Evolutionary conservation across 768 basidiomycete species (phyloP).

Genomic region (Albatrellus ellisii): DNA sequence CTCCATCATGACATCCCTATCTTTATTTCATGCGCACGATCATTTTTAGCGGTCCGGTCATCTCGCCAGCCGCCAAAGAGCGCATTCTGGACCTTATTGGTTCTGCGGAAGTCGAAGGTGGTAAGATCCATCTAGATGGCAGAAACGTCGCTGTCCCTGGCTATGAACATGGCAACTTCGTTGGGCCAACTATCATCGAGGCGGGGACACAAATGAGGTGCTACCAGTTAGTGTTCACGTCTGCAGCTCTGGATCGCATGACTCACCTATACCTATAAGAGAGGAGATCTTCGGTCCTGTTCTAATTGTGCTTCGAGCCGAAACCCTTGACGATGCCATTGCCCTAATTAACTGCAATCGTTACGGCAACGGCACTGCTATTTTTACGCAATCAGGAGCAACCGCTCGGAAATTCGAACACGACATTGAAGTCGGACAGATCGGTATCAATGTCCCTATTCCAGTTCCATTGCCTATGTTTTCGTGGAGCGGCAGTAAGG

Average conservation of each 20-base stretch:
- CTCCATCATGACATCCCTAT: neutral
- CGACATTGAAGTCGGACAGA: slow-evolving; percentile 79
- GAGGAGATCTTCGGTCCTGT: slow-evolving; percentile 96
- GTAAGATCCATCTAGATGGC: slow-evolving; percentile 79
- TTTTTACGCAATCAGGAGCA: slow-evolving; percentile 94
- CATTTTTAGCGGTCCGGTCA: slow-evolving; percentile 51
- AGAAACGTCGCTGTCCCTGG: slow-evolving; percentile 50
- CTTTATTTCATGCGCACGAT: neutral
- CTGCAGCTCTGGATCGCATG: neutral
- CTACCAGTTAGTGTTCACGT: slow-evolving; percentile 48
- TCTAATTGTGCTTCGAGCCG: slow-evolving; percentile 60
- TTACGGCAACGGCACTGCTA: slow-evolving; percentile 91
- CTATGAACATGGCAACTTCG: slow-evolving; percentile 85
- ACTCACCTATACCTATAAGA: slow-evolving; percentile 25
- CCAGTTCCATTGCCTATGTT: slow-evolving; percentile 94
- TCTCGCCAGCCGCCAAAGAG: slow-evolving; percentile 70
- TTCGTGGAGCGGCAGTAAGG: slow-evolving; percentile 93
- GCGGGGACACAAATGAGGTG: slow-evolving; percentile 74
- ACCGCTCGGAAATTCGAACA: slow-evolving; percentile 89
- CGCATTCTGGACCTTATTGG: slow-evolving; percentile 66
- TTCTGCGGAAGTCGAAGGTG: slow-evolving; percentile 69
- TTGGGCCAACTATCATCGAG: slow-evolving; percentile 86
- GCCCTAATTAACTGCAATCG: slow-evolving; percentile 79
- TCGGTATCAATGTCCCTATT: slow-evolving; percentile 89
- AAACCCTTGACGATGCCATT: slow-evolving; percentile 83